A percentile compares a stretch with the other conserved stretches of the same genome.
phyloP scores from a whole-genome alignment of 345 rosid species.

The Salix brachista region DNA sequence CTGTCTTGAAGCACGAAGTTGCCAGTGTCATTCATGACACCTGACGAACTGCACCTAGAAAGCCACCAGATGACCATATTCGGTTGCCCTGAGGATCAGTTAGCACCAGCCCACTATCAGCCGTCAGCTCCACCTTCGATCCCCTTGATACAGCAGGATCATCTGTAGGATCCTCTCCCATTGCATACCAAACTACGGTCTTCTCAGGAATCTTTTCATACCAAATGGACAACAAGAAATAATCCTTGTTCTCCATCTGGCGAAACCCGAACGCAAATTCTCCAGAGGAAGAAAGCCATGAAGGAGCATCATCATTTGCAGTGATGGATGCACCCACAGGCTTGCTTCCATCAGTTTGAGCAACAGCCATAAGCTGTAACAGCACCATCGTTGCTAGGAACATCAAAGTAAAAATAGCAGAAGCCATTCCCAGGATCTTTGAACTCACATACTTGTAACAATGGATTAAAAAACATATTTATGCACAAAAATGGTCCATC shows the following conservation, averaged over 20 bases:
- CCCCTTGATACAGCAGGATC: background rate
- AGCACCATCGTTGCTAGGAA: too few species aligned
- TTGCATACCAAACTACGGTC: background rate
- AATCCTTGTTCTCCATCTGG: background rate
- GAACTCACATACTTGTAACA: too few species aligned
- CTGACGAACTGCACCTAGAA: background rate
- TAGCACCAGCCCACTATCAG: background rate
- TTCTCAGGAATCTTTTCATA: background rate
- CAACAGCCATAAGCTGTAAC: too few species aligned
- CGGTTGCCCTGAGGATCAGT: background rate
- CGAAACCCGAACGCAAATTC: slow-evolving; percentile 5
- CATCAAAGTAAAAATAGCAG: too few species aligned
- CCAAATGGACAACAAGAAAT: slow-evolving; percentile 1
- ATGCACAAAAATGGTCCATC: too few species aligned
- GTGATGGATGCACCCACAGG: background rate
- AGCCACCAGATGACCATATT: background rate
- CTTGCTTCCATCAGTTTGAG: background rate
- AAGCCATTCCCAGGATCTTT: too few species aligned
- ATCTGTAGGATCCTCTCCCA: too few species aligned
- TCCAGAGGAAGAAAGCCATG: background rate
- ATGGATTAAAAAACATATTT: too few species aligned
- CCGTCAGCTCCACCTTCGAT: background rate
- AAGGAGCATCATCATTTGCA: background rate
- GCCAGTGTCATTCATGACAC: background rate
- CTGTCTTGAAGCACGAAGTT: background rate